Evolutionary conservation across 2,329 filamentous ascomycete species (phyloP).

Genomic region (Fusarium denticulatum): DNA sequence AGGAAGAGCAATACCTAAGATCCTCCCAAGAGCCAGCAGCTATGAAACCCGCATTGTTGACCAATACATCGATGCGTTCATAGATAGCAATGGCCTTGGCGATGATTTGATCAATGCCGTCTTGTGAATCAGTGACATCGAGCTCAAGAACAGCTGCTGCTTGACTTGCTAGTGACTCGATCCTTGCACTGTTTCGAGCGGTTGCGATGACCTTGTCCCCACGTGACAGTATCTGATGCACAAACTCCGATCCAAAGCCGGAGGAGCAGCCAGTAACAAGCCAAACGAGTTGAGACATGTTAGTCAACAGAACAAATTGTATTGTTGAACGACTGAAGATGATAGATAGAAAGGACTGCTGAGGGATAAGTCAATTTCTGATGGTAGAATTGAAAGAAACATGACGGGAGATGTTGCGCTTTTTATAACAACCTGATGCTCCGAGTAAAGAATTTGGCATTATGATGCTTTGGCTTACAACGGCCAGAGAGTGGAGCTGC

Average conservation of each 20-base stretch:
- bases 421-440: neutral
- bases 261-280: conserved; percentile 49
- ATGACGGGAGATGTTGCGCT: fast-evolving
- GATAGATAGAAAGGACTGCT: neutral
- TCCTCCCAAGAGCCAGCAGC: conserved; percentile 45
- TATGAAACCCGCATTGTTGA: conserved; percentile 50
- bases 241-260: conserved; percentile 44
- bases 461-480: no score
- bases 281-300: conserved; percentile 46
- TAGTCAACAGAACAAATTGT: neutral
- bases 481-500: neutral
- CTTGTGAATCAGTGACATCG: conserved; percentile 41
- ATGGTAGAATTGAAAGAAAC: no score
- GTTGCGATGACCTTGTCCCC: conserved; percentile 48
- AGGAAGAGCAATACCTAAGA: conserved; percentile 34
- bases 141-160: conserved; percentile 39
- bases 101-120: conserved; percentile 32
- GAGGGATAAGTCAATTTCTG: no score
- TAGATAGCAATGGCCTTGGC: conserved; percentile 45
- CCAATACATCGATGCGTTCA: conserved; percentile 47
- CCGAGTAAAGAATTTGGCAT: neutral
- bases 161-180: neutral
- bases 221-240: conserved; percentile 35
- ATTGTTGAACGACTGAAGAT: neutral
- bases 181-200: conserved; percentile 41